Evolutionary conservation across 1,139 yeast species (phyloP).

Genomic region (Magnusiomyces suaveolens): DNA sequence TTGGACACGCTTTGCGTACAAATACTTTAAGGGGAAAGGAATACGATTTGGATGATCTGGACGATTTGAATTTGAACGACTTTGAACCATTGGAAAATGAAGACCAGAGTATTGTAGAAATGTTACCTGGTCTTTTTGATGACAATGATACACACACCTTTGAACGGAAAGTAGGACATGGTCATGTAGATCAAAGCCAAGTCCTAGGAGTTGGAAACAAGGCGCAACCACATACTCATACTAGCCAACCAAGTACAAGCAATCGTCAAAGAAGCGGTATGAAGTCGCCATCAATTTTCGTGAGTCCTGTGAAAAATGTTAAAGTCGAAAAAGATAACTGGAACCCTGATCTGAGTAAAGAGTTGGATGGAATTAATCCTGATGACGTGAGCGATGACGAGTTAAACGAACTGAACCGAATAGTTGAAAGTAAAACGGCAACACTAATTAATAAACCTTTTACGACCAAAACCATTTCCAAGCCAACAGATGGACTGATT

Average conservation of each 20-base stretch:
- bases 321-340: too few relatives aligned
- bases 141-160: background rate
- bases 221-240: background rate
- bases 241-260: background rate
- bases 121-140: background rate
- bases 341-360: background rate
- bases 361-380: too few relatives aligned
- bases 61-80: background rate
- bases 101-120: background rate
- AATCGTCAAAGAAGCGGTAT: background rate
- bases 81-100: background rate
- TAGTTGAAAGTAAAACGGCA: background rate
- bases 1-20: too few relatives aligned
- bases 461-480: background rate
- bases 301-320: background rate
- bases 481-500: slow-evolving; percentile 1
- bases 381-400: background rate
- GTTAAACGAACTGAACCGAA: background rate
- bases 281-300: background rate
- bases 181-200: background rate
- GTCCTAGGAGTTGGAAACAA: background rate
- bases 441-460: background rate
- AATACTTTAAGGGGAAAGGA: too few relatives aligned
- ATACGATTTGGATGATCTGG: background rate
- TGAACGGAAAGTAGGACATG: background rate